phyloP scores from a whole-genome alignment of 805 yeast genomes.

The Kodamaea neixiangensis region DNA sequence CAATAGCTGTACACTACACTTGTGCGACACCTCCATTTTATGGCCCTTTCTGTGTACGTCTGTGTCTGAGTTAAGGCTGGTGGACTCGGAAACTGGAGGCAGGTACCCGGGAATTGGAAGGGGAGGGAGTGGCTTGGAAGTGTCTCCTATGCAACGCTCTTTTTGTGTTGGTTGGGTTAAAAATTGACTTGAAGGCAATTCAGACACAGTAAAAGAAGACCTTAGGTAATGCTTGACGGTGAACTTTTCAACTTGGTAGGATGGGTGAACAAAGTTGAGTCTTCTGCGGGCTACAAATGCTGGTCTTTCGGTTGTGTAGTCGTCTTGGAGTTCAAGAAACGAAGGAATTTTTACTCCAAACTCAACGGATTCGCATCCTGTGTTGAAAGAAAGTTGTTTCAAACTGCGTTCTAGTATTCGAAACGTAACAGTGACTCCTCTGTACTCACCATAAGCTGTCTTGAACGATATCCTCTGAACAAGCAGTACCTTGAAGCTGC shows the following conservation, averaged over 20 bases:
- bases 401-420: background rate
- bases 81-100: background rate
- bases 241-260: slow-evolving; percentile 31
- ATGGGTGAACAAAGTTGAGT: slow-evolving; percentile 5
- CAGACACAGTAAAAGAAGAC: background rate
- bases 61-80: background rate
- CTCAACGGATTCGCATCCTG: background rate
- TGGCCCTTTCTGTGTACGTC: background rate
- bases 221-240: background rate
- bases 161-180: background rate
- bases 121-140: background rate
- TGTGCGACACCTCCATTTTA: background rate
- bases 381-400: background rate
- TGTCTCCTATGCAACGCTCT: background rate
- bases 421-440: background rate
- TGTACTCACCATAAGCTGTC: background rate
- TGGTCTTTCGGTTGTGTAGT: slow-evolving; percentile 7
- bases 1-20: background rate
- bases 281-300: background rate
- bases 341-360: background rate
- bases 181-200: background rate
- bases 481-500: slow-evolving; percentile 12
- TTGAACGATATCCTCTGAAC: slow-evolving; percentile 12
- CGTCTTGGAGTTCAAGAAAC: background rate
- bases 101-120: background rate